Conservation (phyloP, 495 filamentous ascomycete genomes). For the Daldinia grandis region DNA sequence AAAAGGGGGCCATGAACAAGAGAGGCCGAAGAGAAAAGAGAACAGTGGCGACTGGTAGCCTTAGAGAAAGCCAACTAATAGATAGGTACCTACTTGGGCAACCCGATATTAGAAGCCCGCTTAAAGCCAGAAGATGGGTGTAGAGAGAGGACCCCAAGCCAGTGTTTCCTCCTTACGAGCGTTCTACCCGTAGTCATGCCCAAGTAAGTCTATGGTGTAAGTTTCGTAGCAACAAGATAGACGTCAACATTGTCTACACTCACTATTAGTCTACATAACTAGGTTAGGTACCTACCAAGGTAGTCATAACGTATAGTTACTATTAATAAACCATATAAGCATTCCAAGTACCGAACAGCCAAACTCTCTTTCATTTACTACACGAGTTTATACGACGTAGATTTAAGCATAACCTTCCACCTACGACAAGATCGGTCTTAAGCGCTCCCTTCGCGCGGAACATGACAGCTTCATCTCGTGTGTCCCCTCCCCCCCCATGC, state of each 20-base stretch:
- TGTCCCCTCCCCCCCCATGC: slow-evolving; percentile 32
- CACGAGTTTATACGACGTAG: slow-evolving; percentile 1
- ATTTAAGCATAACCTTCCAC: background rate
- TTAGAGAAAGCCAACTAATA: background rate
- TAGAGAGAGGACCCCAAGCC: background rate
- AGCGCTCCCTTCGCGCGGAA: background rate
- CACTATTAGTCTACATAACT: too few species aligned
- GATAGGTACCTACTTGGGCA: slow-evolving; percentile 2
- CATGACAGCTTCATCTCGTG: slow-evolving; percentile 23
- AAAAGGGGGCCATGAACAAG: slow-evolving; percentile 7
- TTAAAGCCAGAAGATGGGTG: background rate
- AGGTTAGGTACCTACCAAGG: too few species aligned
- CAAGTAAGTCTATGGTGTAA: background rate
- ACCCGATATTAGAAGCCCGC: background rate
- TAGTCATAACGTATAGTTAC: background rate
- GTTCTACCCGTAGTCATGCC: background rate
- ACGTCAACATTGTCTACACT: background rate
- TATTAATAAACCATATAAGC: background rate
- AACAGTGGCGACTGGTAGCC: background rate
- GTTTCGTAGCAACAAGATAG: background rate
- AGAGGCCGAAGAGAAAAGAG: background rate
- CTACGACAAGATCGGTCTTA: background rate
- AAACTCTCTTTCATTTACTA: background rate
- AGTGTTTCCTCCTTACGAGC: background rate
- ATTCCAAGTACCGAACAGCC: background rate